These are phyloP conservation scores for Colletotrichum trifolii DNA, from an alignment of 2,329 filamentous ascomycete genomes.

Conservation along the genomic window DNA sequence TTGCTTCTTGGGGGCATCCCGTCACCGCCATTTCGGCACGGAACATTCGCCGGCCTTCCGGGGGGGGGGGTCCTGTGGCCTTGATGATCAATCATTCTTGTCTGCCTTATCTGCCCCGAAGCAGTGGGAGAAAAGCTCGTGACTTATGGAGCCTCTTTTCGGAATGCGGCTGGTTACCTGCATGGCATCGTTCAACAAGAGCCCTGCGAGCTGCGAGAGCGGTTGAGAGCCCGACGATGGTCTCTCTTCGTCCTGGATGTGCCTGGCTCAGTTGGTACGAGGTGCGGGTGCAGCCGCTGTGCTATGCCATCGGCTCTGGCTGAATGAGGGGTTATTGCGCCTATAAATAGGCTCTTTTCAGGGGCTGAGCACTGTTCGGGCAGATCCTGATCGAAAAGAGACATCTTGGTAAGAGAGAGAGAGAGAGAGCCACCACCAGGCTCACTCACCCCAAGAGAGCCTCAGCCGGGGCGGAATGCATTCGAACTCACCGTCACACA, in stretches of 20 bases:
- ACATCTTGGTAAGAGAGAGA: not conserved
- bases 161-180: not conserved
- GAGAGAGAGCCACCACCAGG: not conserved
- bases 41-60: conserved; percentile 33
- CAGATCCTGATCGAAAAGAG: conserved; percentile 19
- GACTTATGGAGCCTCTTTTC: not conserved
- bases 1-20: conserved; percentile 18
- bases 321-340: conserved; percentile 29
- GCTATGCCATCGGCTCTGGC: conserved; percentile 4
- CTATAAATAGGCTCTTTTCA: conserved; percentile 26
- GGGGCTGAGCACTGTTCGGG: conserved; percentile 1
- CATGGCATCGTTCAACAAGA: conserved; percentile 7
- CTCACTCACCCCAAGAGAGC: not conserved
- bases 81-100: conserved; percentile 28
- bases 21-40: conserved; percentile 37
- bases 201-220: conserved; percentile 3
- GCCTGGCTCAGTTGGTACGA: not conserved
- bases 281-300: conserved; percentile 29
- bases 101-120: conserved; percentile 12
- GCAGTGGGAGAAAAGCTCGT: conserved; percentile 1
- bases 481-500: no score
- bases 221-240: not conserved
- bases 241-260: not conserved
- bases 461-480: not conserved
- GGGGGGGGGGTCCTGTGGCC: not conserved